Conservation (phyloP, 2,329 filamentous ascomycete genomes). For the Paecilomyces dactylethromorphus region DNA sequence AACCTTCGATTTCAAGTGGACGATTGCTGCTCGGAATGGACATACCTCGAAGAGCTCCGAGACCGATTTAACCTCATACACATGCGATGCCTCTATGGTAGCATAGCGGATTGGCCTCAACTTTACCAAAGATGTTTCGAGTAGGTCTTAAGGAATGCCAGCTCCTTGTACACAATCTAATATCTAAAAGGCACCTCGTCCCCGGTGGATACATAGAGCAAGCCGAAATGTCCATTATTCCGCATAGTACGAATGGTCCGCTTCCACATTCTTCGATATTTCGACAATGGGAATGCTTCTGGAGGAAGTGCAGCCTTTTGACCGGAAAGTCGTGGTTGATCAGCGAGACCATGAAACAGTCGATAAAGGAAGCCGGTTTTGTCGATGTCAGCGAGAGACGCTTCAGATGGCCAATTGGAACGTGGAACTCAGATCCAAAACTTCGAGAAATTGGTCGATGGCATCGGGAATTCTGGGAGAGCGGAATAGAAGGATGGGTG, state of each 20-base stretch:
- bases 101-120: slow-evolving; percentile 24
- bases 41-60: slow-evolving; percentile 18
- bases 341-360: slow-evolving; percentile 16
- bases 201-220: slow-evolving; percentile 32
- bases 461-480: slow-evolving; percentile 17
- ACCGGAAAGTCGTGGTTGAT: slow-evolving; percentile 21
- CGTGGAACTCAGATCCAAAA: slow-evolving; percentile 11
- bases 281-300: slow-evolving; percentile 10
- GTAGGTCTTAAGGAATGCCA: slow-evolving; percentile 8
- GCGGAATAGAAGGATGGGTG: slow-evolving; percentile 22
- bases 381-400: slow-evolving; percentile 16
- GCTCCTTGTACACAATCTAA: background rate
- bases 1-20: slow-evolving; percentile 28
- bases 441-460: slow-evolving; percentile 17
- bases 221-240: slow-evolving; percentile 35
- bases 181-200: slow-evolving; percentile 20
- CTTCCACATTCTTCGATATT: slow-evolving; percentile 22
- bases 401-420: slow-evolving; percentile 19
- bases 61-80: slow-evolving; percentile 38
- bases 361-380: slow-evolving; percentile 19
- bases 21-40: slow-evolving; percentile 29
- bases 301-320: slow-evolving; percentile 14
- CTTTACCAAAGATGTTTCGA: slow-evolving; percentile 28
- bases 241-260: slow-evolving; percentile 35
- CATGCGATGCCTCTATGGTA: slow-evolving; percentile 31